Conservation (phyloP, 768 basidiomycete genomes). For the Coprinopsis marcescibilis region DNA sequence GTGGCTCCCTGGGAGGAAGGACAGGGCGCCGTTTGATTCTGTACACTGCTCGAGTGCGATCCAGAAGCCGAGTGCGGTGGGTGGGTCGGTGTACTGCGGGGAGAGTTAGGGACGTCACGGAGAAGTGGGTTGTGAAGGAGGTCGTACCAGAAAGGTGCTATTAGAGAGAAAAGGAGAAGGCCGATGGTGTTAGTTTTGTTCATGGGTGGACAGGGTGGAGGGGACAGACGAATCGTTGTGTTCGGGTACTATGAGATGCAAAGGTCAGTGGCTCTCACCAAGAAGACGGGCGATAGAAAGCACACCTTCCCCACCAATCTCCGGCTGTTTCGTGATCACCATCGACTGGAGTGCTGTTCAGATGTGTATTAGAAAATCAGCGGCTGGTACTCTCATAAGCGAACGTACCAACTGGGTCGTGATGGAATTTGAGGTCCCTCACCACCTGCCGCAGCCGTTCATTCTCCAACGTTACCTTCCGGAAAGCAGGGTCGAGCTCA, state of each 20-base stretch:
- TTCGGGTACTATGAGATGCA: conserved; percentile 55
- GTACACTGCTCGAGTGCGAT: conserved; percentile 91
- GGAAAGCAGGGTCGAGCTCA: conserved; percentile 77
- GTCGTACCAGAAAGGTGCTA: conserved; percentile 70
- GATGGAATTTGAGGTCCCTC: conserved; percentile 74
- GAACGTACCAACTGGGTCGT: conserved; percentile 71
- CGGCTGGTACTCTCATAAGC: background rate
- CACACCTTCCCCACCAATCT: conserved; percentile 88
- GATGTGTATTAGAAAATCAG: background rate
- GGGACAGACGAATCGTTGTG: conserved; percentile 87
- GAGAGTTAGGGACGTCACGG: too few species aligned
- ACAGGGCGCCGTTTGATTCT: conserved; percentile 73
- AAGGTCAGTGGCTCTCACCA: background rate
- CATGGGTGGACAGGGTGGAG: conserved; percentile 1
- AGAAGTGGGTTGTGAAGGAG: background rate
- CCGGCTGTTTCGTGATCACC: conserved; percentile 92
- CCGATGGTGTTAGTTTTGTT: conserved; percentile 5
- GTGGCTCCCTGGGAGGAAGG: conserved; percentile 90
- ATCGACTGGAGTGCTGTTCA: conserved; percentile 78
- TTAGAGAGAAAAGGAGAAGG: background rate
- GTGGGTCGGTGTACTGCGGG: conserved; percentile 82
- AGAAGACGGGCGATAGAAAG: background rate
- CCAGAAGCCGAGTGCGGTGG: conserved; percentile 93
- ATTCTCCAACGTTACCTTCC: conserved; percentile 76
- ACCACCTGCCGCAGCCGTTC: conserved; percentile 63